Evolutionary conservation across 495 filamentous ascomycete species (phyloP).

Genomic region (Tirmania nivea): DNA sequence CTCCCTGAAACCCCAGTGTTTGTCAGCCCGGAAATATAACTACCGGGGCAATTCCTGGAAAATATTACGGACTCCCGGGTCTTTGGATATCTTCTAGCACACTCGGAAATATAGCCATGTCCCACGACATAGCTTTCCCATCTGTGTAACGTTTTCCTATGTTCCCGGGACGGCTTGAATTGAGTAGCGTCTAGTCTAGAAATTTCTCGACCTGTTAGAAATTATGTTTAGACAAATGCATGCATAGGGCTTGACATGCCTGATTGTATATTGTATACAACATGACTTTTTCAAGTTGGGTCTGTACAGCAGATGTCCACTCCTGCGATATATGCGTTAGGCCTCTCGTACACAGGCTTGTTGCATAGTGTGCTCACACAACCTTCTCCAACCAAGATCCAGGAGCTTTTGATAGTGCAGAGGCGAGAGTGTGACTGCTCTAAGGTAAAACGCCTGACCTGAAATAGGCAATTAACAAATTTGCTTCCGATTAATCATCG

Average conservation of each 20-base stretch:
- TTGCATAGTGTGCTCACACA: conserved; percentile 6
- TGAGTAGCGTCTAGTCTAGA: conserved; percentile 42
- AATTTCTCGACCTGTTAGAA: not conserved
- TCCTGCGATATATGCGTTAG: conserved; percentile 23
- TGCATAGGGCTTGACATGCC: conserved; percentile 24
- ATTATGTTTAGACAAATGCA: not conserved
- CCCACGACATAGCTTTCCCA: conserved; percentile 79
- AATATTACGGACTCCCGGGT: conserved; percentile 36
- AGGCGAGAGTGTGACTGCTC: conserved; percentile 41
- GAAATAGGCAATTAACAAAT: conserved; percentile 2
- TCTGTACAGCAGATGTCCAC: conserved; percentile 72
- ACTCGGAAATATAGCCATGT: conserved; percentile 50
- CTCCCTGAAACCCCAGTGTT: conserved; percentile 29
- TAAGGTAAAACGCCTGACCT: conserved; percentile 74
- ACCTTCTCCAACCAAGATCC: conserved; percentile 81
- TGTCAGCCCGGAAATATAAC: not conserved
- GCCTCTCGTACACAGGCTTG: too few species aligned
- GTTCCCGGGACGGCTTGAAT: conserved; percentile 55
- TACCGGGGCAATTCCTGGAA: not conserved
- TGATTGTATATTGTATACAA: conserved; percentile 88
- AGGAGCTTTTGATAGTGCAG: conserved; percentile 61
- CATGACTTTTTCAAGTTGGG: conserved; percentile 65
- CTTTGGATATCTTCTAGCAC: conserved; percentile 49
- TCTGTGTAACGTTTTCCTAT: conserved; percentile 67
- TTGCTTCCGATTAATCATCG: not conserved